Percentiles rank a stretch among this genome's conserved stretches.
phyloP scores from a whole-genome alignment of 352 stramenopile species.

The Phytophthora uliginosa region DNA sequence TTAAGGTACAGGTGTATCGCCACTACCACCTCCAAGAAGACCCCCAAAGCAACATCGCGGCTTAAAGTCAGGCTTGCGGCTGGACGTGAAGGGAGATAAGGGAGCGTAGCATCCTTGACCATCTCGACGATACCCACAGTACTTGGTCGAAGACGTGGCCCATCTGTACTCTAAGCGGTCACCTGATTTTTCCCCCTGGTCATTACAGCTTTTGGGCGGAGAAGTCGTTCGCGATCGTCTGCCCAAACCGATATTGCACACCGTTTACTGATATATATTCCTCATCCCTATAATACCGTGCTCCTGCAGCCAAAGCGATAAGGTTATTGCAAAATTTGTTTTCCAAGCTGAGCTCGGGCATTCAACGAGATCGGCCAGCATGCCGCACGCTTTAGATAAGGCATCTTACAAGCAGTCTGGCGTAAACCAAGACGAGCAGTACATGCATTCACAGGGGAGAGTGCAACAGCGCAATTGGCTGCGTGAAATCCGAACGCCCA shows the following conservation, averaged over 20 bases:
- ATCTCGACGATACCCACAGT: neutral
- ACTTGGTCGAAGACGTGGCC: no score
- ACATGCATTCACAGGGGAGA: neutral
- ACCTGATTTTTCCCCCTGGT: no score
- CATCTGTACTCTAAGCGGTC: no score
- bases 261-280: no score
- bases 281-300: no score
- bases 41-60: no score
- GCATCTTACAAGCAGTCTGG: slow-evolving; percentile 1
- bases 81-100: no score
- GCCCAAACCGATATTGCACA: neutral
- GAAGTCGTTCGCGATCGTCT: neutral
- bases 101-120: neutral
- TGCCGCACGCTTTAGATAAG: neutral
- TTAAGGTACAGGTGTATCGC: no score
- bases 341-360: neutral
- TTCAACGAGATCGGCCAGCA: slow-evolving; percentile 3
- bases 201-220: no score
- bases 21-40: no score
- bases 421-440: neutral
- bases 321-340: neutral
- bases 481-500: slow-evolving; percentile 17
- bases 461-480: slow-evolving; percentile 16
- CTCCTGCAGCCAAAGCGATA: neutral
- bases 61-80: no score